Evolutionary conservation across 2,329 filamentous ascomycete species (phyloP), one percentile per base, ranked within the genome.

Genomic region (Ambrosiella beaveri): DNA sequence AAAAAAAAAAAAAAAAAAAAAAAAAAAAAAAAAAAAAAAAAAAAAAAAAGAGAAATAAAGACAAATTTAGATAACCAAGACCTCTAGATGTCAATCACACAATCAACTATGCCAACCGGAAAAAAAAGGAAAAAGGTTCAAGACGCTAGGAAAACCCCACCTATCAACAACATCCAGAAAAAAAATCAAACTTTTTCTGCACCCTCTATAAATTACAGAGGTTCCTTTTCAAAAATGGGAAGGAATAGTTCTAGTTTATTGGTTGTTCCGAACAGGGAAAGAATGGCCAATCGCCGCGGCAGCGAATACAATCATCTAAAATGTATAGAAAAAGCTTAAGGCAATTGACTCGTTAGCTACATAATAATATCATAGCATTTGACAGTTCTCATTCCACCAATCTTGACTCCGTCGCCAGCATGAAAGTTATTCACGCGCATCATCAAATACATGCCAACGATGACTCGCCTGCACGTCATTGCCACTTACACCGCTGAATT

Each of bases 1-100:
- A 39, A 51, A 51, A 39, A 38, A 57, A 15, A 44, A 27, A 27
- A 44, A 44, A 37, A 27, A 54, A 19, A 45, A 51, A 36, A 36
- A 11, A 52, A 51, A 37, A 19, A 51, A 35, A 35, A 51, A 41
- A 17, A 53, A 57, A n/a, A 57, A 11, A n/a, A 54, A 56, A 40
- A 17, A 56, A 55, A 50, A 49, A 35, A 17, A 54, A 36, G 12
- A 36, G 13, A 9, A 53, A 53, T 35, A 40, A 40, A 37, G 38
- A 39, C 17, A 6, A 7, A 38, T 15, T 54, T 54, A 12, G 13
- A 53, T 13, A 54, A 15, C 36, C n/a, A 54, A 37, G 17, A 54
- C 36, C 9, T 36, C 36, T 39, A 50, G 17, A 11, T 15, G 51
- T 37, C 51, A 54, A 17, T 15, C 15, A 38, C 4, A 47, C n/a